Base-by-base conservation (phyloP, 2,329 filamentous ascomycete genomes). In the Lachnellula arida region DNA sequence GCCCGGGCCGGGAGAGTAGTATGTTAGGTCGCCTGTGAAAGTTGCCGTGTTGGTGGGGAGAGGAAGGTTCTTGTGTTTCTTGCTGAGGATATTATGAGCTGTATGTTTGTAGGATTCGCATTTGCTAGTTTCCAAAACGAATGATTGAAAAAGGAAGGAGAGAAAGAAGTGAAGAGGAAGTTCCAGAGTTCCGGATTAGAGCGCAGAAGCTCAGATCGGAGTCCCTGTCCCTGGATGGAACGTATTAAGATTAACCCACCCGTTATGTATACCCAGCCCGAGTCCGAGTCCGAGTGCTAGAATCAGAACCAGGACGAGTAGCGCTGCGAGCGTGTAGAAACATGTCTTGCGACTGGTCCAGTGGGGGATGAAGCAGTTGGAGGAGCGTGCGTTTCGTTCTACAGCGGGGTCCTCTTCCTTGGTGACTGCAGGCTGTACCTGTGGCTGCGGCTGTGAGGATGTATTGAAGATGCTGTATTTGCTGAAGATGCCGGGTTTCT, bases 1-100 rank as follows among this genome's bases (percentile, higher is more conserved):
- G 3, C 71, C 75, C n/a, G 86, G 81, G 9, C 71, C 75, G 0
- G 86, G 81, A 17, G 75, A 73, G 69, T 88, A 92, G 73, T 85
- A 92, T 0, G 86, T 90, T 50, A 89, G 69, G 49, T 89, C 85
- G 51, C 86, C 87, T 4, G 73, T 78, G 64, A 81, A 82, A 0
- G 78, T 76, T 1, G 77, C 74, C 11, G 75, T 74, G 54, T 79
- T 76, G 23, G 72, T 73, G 2, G 80, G 80, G 7, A 82, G 73
- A 3, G 80, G 79, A 6, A 82, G 71, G 59, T 79, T 77, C 50
- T 63, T 54, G 51, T 22, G 55, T 28, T 54, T 62, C 61, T 47
- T 28, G 12, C 23, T 47, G 42, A 23, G 22, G 42, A 23, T 19
- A 19, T 54, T 28, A 47, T 37, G 14, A 51, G 40, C 37, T 40